phyloP scores from a whole-genome alignment of 1,284 basidiomycete species.

The Fomitopsis palustris region DNA sequence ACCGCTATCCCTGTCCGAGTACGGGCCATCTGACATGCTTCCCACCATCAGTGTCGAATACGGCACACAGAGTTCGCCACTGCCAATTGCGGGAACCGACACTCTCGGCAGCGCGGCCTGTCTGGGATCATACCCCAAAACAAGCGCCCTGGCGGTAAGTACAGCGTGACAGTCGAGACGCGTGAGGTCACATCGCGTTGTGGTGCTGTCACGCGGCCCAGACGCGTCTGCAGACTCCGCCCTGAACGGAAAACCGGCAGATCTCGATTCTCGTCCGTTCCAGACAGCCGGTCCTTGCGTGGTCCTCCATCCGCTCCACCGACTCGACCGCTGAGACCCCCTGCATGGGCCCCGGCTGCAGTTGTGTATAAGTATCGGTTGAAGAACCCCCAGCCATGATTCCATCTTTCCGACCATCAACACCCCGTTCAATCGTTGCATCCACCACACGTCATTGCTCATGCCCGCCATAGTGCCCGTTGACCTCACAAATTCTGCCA shows the following conservation, averaged over 20 bases:
- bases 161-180: slow-evolving; percentile 3
- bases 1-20: slow-evolving; percentile 20
- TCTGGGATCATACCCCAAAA: neutral
- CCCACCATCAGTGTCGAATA: slow-evolving; percentile 10
- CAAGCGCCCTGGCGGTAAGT: slow-evolving; percentile 1
- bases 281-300: neutral
- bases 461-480: neutral
- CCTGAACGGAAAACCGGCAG: neutral
- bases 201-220: slow-evolving; percentile 4
- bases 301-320: neutral
- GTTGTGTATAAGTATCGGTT: neutral
- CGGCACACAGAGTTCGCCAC: neutral
- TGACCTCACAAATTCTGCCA: neutral
- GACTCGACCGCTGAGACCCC: neutral
- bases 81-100: slow-evolving; percentile 1
- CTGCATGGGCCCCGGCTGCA: neutral
- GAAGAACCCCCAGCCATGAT: neutral
- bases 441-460: neutral
- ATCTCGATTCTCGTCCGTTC: slow-evolving; percentile 1
- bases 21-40: slow-evolving; percentile 17
- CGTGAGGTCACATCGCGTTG: slow-evolving; percentile 7
- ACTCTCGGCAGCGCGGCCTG: neutral
- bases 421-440: neutral
- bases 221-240: neutral
- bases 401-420: neutral